Base-by-base conservation (phyloP, 2,329 filamentous ascomycete genomes). In the Talaromyces albobiverticillius region DNA sequence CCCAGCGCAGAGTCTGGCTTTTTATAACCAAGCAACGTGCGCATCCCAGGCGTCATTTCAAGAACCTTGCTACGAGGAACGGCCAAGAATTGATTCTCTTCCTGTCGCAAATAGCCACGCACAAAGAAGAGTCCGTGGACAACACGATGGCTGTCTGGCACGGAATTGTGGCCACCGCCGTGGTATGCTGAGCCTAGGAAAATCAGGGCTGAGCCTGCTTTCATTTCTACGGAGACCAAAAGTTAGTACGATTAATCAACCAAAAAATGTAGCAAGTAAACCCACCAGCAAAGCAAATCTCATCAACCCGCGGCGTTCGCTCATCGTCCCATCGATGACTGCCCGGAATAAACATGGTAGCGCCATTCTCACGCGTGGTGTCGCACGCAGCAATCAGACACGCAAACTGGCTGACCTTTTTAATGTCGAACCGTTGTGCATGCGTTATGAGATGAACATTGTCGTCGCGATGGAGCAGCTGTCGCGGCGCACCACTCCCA, bases 51-150 rank as follows among this genome's bases (percentile, higher is more conserved):
- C 46, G 61, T 69, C 68, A 71, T 71, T 8, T 47, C 50, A 0
- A 64, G 57, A 8, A 63, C 64, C 40, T 63, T 66, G 38, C 65
- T 68, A 4, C 62, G 45, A 2, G 68, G 65, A 8, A 69, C 60
- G 3, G 64, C 63, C 3, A 71, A 49, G 34, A 69, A 68, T 52
- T 71, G 68, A 51, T 71, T 71, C 50, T 71, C 68, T 52, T 71
- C 67, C 7, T 64, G 62, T 10, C 68, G 61, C 7, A 68, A 46
- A 34, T 56, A 62, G 0, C 68, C 68, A 3, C 62, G 59, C 8
- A 63, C 50, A 38, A 71, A 69, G 56, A 71, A 70, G 4, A 69
- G 41, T 7, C 67, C 60, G 40, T 71, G 61, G 34, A 71, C 56
- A 13, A 58, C 64, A 13, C 68, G 64, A 7, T 63, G 46, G 14